Conservation (phyloP, 805 yeast species). For the Saccharomycopsis babjevae region DNA sequence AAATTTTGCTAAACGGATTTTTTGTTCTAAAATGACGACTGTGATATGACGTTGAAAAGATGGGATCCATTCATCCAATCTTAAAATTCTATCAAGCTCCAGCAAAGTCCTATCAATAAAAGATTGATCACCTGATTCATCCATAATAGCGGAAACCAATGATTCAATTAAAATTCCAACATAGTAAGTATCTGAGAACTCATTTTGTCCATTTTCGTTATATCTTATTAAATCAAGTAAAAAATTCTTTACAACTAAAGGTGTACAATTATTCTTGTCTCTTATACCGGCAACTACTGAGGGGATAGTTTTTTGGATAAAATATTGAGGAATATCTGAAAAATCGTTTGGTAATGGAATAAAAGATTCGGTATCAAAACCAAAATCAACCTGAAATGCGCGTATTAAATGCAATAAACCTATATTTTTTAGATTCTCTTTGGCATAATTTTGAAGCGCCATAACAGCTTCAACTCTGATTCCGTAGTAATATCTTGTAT, state of each 20-base stretch:
- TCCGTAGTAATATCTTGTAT: conserved; percentile 78
- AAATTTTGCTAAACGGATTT: conserved; percentile 44
- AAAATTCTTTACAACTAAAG: conserved; percentile 49
- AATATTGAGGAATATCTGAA: conserved; percentile 54
- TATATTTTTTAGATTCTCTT: conserved; percentile 46
- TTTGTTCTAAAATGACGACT: conserved; percentile 45
- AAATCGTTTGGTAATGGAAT: conserved; percentile 81
- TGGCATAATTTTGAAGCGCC: conserved; percentile 64
- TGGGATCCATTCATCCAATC: conserved; percentile 82
- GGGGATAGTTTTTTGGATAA: conserved; percentile 63
- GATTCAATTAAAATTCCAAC: conserved; percentile 47
- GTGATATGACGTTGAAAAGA: conserved; percentile 53
- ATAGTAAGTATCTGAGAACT: conserved; percentile 64
- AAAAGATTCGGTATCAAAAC: conserved; percentile 51
- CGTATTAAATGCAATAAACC: conserved; percentile 66
- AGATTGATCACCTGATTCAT: conserved; percentile 24
- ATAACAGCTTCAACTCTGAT: conserved; percentile 78
- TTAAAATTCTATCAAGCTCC: conserved; percentile 65
- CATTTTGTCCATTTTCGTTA: conserved; percentile 77
- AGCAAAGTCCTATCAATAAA: conserved; percentile 41
- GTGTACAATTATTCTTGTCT: conserved; percentile 52
- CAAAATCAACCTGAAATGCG: conserved; percentile 59
- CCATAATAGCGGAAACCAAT: conserved; percentile 30
- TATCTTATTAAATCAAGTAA: conserved; percentile 63
- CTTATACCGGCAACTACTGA: conserved; percentile 47